These are phyloP conservation scores for Russula sp. DNA, from an alignment of 768 basidiomycete species.

Conservation along the genomic window DNA sequence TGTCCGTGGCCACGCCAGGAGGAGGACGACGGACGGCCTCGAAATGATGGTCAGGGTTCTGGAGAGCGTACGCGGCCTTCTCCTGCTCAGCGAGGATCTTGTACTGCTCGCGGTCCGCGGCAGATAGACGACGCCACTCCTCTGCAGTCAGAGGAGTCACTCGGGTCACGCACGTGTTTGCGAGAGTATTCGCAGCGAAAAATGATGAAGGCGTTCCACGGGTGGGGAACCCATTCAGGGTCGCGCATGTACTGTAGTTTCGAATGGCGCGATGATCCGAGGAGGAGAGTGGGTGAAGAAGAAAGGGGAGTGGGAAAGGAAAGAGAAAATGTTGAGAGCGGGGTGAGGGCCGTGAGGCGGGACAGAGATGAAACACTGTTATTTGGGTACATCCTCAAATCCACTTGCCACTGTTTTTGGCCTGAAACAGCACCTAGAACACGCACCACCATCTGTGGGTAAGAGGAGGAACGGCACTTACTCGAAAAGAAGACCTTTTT, in stretches of 20 bases:
- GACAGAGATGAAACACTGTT: too few species aligned
- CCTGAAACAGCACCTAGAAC: too few species aligned
- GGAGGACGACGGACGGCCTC: constrained; percentile 35
- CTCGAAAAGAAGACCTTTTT: too few species aligned
- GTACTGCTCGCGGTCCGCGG: constrained; percentile 44
- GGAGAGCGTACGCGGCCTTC: constrained; percentile 47
- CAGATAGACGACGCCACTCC: constrained; percentile 58
- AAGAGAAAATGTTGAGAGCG: too few species aligned
- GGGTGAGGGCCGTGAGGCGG: too few species aligned
- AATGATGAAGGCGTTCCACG: constrained; percentile 64
- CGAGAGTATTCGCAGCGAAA: constrained; percentile 60
- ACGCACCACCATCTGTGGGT: too few species aligned
- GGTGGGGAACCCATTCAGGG: constrained; percentile 56
- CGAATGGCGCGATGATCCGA: constrained; percentile 34
- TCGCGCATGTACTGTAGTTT: constrained; percentile 39
- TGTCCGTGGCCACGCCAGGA: constrained; percentile 76
- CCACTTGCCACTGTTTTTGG: too few species aligned
- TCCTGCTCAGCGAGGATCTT: constrained; percentile 47
- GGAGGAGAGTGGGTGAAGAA: constrained; percentile 27
- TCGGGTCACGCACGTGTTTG: constrained; percentile 36
- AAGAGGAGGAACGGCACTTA: too few species aligned
- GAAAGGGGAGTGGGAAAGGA: too few species aligned
- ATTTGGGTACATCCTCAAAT: too few species aligned
- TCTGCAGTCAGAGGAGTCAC: constrained; percentile 41
- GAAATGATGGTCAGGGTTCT: constrained; percentile 58